Conservation (phyloP, 1,284 basidiomycete species). For the Psilocybe mexicana region DNA sequence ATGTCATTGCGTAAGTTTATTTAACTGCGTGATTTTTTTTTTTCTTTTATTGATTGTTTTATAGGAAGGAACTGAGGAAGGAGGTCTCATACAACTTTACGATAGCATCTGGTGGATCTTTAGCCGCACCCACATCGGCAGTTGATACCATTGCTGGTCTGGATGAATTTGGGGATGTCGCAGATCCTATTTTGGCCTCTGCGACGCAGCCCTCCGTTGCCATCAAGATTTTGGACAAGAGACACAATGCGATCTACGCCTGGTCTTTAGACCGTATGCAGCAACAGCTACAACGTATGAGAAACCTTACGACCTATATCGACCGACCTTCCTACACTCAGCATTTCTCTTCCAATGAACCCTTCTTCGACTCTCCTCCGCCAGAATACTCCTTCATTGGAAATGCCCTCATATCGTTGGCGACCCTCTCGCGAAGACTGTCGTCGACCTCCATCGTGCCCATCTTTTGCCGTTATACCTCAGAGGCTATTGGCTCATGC, state of each 20-base stretch:
- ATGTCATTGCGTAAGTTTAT: constrained; percentile 78
- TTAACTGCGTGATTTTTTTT: constrained; percentile 1
- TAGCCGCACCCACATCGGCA: constrained; percentile 80
- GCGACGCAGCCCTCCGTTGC: constrained; percentile 83
- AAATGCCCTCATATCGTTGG: constrained; percentile 80
- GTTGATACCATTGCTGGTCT: constrained; percentile 87
- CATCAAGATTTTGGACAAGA: constrained; percentile 89
- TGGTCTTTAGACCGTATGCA: constrained; percentile 92
- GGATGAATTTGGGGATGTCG: constrained; percentile 92
- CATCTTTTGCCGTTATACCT: constrained; percentile 90
- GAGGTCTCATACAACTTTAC: constrained; percentile 91
- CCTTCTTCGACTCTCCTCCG: constrained; percentile 86
- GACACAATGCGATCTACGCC: constrained; percentile 81
- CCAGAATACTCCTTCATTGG: constrained; percentile 93
- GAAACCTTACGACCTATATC: constrained; percentile 90
- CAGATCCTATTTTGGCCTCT: constrained; percentile 71
- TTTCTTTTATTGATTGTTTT: constrained; percentile 1
- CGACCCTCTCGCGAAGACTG: constrained; percentile 77
- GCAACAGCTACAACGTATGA: constrained; percentile 91
- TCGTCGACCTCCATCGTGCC: constrained; percentile 76
- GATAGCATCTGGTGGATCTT: constrained; percentile 79
- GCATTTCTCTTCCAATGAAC: constrained; percentile 91
- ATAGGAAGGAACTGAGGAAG: constrained; percentile 82
- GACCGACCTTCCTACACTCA: constrained; percentile 90
- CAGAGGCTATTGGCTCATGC: constrained; percentile 92